Conservation (phyloP, 139 green algal species). For the Spirogloea muscicola region DNA sequence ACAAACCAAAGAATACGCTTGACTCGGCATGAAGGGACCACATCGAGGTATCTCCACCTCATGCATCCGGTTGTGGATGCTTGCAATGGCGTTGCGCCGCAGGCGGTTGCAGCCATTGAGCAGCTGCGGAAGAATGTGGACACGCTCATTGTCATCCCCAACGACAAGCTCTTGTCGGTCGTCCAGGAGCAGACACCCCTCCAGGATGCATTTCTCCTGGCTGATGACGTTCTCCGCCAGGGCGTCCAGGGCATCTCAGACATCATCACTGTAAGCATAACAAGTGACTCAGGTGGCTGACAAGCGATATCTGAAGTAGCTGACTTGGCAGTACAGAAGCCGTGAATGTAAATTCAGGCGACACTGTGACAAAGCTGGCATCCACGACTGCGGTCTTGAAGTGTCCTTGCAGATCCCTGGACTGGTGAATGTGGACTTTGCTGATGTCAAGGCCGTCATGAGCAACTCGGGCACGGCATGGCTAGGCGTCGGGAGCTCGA, state of each 20-base stretch:
- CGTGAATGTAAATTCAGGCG: too few species aligned
- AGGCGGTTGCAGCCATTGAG: constrained; percentile 69
- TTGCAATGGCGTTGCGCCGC: neutral
- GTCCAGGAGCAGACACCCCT: constrained; percentile 70
- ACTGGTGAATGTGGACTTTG: constrained; percentile 98
- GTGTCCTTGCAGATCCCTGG: constrained; percentile 72
- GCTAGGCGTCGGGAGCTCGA: constrained; percentile 81
- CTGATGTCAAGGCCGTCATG: constrained; percentile 90
- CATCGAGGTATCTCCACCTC: neutral
- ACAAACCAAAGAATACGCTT: neutral
- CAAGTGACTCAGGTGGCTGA: too few species aligned
- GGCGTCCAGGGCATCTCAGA: constrained; percentile 91
- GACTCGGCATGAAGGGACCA: constrained; percentile 13
- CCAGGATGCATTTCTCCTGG: constrained; percentile 83
- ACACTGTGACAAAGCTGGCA: too few species aligned
- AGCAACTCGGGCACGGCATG: constrained; percentile 71
- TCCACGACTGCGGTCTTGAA: too few species aligned
- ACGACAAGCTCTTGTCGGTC: constrained; percentile 81
- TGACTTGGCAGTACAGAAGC: too few species aligned
- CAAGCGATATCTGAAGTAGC: too few species aligned
- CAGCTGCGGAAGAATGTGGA: constrained; percentile 81
- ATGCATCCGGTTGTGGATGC: neutral
- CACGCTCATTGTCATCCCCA: constrained; percentile 97
- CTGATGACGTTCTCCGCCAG: constrained; percentile 84
- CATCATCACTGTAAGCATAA: constrained; percentile 86